These are phyloP conservation scores for Auricularia heimuer DNA, from an alignment of 768 basidiomycete genomes.

Conservation along the genomic window DNA sequence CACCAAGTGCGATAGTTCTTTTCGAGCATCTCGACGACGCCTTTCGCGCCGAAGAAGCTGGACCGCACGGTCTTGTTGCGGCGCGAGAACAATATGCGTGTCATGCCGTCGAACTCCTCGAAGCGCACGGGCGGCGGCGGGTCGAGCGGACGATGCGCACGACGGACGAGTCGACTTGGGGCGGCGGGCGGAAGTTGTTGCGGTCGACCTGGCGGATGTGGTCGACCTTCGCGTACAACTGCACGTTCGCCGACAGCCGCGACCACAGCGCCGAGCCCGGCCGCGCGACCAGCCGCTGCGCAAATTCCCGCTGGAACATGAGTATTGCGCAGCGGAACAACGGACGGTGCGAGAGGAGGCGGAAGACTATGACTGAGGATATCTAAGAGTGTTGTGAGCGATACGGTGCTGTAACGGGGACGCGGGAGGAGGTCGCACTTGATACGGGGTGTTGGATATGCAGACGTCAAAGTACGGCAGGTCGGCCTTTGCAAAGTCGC, in stretches of 20 bases:
- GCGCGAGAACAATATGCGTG: slow-evolving; percentile 79
- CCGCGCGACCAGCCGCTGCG: slow-evolving; percentile 77
- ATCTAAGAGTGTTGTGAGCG: slow-evolving; percentile 35
- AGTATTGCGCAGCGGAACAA: slow-evolving; percentile 89
- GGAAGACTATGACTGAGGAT: slow-evolving; percentile 94
- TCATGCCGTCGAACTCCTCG: slow-evolving; percentile 95
- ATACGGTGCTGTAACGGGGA: too few relatives aligned
- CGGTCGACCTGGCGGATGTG: slow-evolving; percentile 94
- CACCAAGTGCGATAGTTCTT: slow-evolving; percentile 91
- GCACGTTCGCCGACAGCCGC: slow-evolving; percentile 89
- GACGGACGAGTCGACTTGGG: slow-evolving; percentile 88
- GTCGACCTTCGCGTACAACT: slow-evolving; percentile 94
- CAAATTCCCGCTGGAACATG: slow-evolving; percentile 99
- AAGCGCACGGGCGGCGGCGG: slow-evolving; percentile 94
- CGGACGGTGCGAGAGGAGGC: slow-evolving; percentile 91
- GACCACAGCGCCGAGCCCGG: slow-evolving; percentile 87
- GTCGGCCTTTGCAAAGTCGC: slow-evolving; percentile 97
- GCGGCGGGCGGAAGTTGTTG: slow-evolving; percentile 94
- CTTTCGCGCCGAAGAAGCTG: slow-evolving; percentile 79
- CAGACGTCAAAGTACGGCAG: slow-evolving; percentile 98
- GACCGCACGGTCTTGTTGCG: slow-evolving; percentile 86
- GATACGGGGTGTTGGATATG: slow-evolving; percentile 98
- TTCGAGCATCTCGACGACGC: slow-evolving; percentile 90
- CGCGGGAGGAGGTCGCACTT: slow-evolving; percentile 29
- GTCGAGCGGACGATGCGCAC: slow-evolving; percentile 80